Conservation (phyloP, 202 grass and related monocot species). For the Musa balbisiana region DNA sequence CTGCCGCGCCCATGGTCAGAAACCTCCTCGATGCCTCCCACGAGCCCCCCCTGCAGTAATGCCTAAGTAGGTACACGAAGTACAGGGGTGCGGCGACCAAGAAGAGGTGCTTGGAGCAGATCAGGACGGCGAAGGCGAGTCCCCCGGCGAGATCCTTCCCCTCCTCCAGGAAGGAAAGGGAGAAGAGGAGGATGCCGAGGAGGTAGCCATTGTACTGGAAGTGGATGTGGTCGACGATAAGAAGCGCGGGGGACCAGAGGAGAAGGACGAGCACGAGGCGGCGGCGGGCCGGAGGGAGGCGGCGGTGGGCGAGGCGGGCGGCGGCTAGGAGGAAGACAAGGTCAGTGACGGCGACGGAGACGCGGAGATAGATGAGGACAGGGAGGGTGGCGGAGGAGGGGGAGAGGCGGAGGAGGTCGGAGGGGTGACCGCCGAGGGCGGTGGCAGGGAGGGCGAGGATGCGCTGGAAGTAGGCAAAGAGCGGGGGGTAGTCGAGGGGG, state of each 20-base stretch:
- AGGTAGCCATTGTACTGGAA: slow-evolving; percentile 95
- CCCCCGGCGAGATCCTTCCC: slow-evolving; percentile 68
- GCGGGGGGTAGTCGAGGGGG: slow-evolving; percentile 89
- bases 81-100: slow-evolving; percentile 68
- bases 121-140: slow-evolving; percentile 48
- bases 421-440: slow-evolving; percentile 37
- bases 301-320: slow-evolving; percentile 34
- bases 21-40: slow-evolving; percentile 44
- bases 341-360: slow-evolving; percentile 3
- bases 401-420: slow-evolving; percentile 22
- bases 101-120: slow-evolving; percentile 89
- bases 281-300: slow-evolving; percentile 24
- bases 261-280: slow-evolving; percentile 43
- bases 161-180: slow-evolving; percentile 53
- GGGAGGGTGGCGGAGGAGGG: slow-evolving; percentile 10
- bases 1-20: slow-evolving; percentile 43
- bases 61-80: slow-evolving; percentile 68
- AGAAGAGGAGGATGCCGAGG: slow-evolving; percentile 62
- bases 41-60: slow-evolving; percentile 62
- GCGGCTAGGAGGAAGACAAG: slow-evolving; percentile 54
- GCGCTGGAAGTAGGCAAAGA: slow-evolving; percentile 69
- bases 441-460: slow-evolving; percentile 45
- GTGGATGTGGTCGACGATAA: slow-evolving; percentile 81
- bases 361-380: slow-evolving; percentile 41
- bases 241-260: slow-evolving; percentile 66